Base-by-base conservation (phyloP, 1,139 yeast species). In the Yamadazyma songkhlaensis region DNA sequence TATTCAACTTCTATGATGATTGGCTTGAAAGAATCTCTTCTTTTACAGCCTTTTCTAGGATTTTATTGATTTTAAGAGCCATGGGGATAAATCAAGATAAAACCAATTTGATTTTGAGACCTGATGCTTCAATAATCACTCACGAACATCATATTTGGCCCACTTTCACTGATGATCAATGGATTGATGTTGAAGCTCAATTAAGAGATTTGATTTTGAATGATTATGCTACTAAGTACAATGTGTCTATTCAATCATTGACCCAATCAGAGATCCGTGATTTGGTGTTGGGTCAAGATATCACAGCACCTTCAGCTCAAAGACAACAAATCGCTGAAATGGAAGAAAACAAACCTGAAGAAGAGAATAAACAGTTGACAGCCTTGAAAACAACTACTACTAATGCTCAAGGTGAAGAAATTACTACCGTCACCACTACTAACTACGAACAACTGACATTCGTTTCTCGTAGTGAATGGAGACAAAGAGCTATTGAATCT, bases 241-340 rank as follows among this genome's bases (percentile, higher is more conserved):
- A 85, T 50, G 89, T 92, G 32, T 87, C 88, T 52, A 81, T 90
- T 35, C 84, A 87, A 37, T 80, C 96, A 0, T 70, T 94, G 46
- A 94, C 98, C 0, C 96, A 90, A 59, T 81, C 89, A 12, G 98
- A 94, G 62, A 86, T 94, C 29, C 76, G 97, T 40, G 98, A 94
- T 62, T 75, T 94, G 54, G 90, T 94, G 40, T 72, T 94, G 42
- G 99, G 98, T 14, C 97, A 92, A 65, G 95, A 88, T 48, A 84
- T 92, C 41, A 79, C 80, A 51, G 95, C 96, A 0, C 96, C 97
- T 7, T 86, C 96, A 0, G 82, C 79, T 15, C 78, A 83, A 50
- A 74, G 97, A 49, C 80, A 75, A 45, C 87, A 83, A 51, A 77
- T 87, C 59, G 82, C 92, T 1, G 92, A 85, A 39, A 72, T 88